Evolutionary conservation across 2,329 filamentous ascomycete species (phyloP), one percentile per base, ranked within the genome.

Genomic region (Biscogniauxia sp.): DNA sequence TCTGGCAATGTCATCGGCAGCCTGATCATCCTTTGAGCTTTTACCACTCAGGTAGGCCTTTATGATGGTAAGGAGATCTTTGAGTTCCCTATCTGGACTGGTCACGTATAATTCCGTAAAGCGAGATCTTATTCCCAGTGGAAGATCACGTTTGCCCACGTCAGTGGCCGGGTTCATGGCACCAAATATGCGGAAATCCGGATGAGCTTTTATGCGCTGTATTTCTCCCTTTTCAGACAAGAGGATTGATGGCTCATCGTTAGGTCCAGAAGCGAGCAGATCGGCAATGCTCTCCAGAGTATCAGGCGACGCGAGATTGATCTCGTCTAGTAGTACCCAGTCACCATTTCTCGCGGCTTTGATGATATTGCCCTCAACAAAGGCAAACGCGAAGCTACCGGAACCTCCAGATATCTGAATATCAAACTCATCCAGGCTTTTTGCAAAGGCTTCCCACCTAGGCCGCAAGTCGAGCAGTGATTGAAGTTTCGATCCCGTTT

Each of bases 161-260:
- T 99, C 95, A 2, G 95, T 99, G 5, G 95, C 95, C 28, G 95
- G 95, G 71, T 99, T 99, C 95, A 99, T 99, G 26, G 96, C 95
- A 56, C 92, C 96, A 72, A 99, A 99, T 15, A 99, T 91, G 49
- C 95, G 88, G 74, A 99, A 99, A 65, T 97, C 88, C 0, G 92
- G 89, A 74, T 99, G 94, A 0, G 93, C 95, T 62, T 88, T 84
- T 41, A 99, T 88, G 65, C 93, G 87, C 74, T 98, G 92, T 51
- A 97, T 92, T 68, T 95, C 93, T 45, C 95, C 95, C 49, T 93
- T 95, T 77, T 99, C 95, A 0, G 93, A 93, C 7, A 99, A 83
- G 4, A 99, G 79, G 53, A 99, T 88, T 0, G 92, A 97, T 1
- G 94, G 94, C 0, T 82, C 81, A 37, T 87, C 86, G 62, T 86